Percentiles rank a stretch among this genome's conserved stretches.
phyloP scores from a whole-genome alignment of 2,329 filamentous ascomycete species.

The Epichloe elymi region DNA sequence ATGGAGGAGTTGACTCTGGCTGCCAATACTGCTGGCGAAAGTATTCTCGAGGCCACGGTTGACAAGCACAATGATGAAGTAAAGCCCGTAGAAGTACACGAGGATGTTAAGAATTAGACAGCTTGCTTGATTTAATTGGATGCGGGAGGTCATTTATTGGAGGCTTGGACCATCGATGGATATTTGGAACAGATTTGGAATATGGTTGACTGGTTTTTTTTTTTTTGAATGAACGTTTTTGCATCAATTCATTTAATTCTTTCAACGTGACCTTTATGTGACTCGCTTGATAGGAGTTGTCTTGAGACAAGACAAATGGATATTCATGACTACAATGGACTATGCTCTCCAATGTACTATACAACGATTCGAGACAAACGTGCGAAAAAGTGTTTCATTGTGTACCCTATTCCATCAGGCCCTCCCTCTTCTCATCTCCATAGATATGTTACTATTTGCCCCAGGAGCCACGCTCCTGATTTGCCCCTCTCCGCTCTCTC shows the following conservation, averaged over 20 bases:
- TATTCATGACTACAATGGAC: background rate
- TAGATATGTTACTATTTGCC: slow-evolving; percentile 8
- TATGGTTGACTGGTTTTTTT: background rate
- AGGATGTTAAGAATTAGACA: slow-evolving; percentile 18
- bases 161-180: background rate
- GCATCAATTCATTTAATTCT: too few species aligned
- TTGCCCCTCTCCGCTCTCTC: slow-evolving; percentile 23
- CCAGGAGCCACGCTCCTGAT: slow-evolving; percentile 17
- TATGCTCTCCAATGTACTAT: background rate
- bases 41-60: slow-evolving; percentile 26
- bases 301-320: background rate
- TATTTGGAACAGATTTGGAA: background rate
- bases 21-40: slow-evolving; percentile 30
- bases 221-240: background rate
- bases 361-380: background rate
- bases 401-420: background rate
- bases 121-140: background rate
- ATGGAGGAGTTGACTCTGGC: slow-evolving; percentile 23
- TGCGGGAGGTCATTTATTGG: background rate
- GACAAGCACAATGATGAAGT: slow-evolving; percentile 21
- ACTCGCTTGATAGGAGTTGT: background rate
- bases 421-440: background rate
- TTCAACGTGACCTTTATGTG: background rate
- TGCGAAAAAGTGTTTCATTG: background rate
- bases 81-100: slow-evolving; percentile 23